Conservation (phyloP, 164 flowering plant species). For the Stephania yunnanensis region DNA sequence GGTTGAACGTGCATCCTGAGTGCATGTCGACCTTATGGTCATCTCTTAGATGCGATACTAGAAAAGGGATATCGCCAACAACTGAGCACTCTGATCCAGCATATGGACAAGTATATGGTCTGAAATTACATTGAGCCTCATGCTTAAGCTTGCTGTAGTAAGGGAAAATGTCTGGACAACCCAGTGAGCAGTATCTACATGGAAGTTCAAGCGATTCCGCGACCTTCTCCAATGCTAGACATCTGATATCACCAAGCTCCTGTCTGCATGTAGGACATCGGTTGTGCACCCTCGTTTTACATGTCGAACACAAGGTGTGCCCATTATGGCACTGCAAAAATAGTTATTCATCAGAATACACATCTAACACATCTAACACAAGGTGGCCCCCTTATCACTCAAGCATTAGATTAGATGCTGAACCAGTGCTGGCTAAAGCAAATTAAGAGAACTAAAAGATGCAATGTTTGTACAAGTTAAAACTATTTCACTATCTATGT, state of each 20-base stretch:
- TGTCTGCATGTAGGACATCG: constrained; percentile 59
- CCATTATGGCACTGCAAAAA: constrained; percentile 55
- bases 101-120: constrained; percentile 66
- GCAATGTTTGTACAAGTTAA: neutral
- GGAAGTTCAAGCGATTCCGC: constrained; percentile 56
- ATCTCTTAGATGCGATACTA: constrained; percentile 53
- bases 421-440: neutral
- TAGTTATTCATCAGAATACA: neutral
- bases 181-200: constrained; percentile 39
- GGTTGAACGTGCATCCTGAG: constrained; percentile 85
- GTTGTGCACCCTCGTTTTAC: constrained; percentile 52
- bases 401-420: neutral
- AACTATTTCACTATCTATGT: neutral
- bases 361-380: neutral
- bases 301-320: constrained; percentile 55
- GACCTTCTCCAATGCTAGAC: constrained; percentile 59
- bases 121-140: constrained; percentile 41
- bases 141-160: constrained; percentile 57
- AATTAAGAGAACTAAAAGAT: neutral
- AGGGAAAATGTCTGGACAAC: constrained; percentile 48
- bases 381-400: neutral
- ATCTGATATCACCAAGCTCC: constrained; percentile 61
- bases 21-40: constrained; percentile 95
- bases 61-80: constrained; percentile 51
- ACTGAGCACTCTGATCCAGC: constrained; percentile 66